These are phyloP conservation scores for Coemansia reversa DNA, from an alignment of 192 early-diverging fungal genomes.

Conservation along the genomic window DNA sequence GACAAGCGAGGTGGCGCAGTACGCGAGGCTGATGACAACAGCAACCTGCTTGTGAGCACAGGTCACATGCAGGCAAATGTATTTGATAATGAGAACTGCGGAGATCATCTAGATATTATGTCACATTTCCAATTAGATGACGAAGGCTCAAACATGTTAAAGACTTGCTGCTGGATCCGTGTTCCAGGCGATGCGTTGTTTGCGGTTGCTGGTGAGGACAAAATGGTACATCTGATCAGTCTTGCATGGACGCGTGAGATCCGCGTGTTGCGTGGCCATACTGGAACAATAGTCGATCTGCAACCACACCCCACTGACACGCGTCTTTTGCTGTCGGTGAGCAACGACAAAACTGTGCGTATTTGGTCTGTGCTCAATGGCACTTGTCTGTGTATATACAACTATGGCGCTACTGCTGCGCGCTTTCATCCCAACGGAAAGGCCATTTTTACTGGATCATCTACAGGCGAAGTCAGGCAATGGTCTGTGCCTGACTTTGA, in stretches of 20 bases:
- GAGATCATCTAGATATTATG: slow-evolving; percentile 93
- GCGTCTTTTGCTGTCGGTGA: slow-evolving; percentile 66
- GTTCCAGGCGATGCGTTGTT: slow-evolving; percentile 66
- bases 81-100: slow-evolving; percentile 93
- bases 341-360: slow-evolving; percentile 71
- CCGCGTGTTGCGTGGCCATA: slow-evolving; percentile 59
- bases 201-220: slow-evolving; percentile 66
- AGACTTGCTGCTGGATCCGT: slow-evolving; percentile 74
- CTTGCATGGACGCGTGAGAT: slow-evolving; percentile 71
- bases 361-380: slow-evolving; percentile 73
- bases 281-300: slow-evolving; percentile 61
- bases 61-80: slow-evolving; percentile 75
- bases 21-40: slow-evolving; percentile 64
- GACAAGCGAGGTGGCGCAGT: slow-evolving; percentile 70
- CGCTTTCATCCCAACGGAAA: slow-evolving; percentile 69
- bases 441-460: slow-evolving; percentile 56
- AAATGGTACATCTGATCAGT: slow-evolving; percentile 69
- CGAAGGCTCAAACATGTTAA: slow-evolving; percentile 39
- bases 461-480: slow-evolving; percentile 54
- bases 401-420: slow-evolving; percentile 58
- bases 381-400: slow-evolving; percentile 63
- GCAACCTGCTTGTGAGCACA: slow-evolving; percentile 72
- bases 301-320: slow-evolving; percentile 68
- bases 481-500: slow-evolving; percentile 57
- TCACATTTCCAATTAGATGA: slow-evolving; percentile 72